phyloP scores from a whole-genome alignment of 2,329 filamentous ascomycete species.

The Penicillium digitatum region DNA sequence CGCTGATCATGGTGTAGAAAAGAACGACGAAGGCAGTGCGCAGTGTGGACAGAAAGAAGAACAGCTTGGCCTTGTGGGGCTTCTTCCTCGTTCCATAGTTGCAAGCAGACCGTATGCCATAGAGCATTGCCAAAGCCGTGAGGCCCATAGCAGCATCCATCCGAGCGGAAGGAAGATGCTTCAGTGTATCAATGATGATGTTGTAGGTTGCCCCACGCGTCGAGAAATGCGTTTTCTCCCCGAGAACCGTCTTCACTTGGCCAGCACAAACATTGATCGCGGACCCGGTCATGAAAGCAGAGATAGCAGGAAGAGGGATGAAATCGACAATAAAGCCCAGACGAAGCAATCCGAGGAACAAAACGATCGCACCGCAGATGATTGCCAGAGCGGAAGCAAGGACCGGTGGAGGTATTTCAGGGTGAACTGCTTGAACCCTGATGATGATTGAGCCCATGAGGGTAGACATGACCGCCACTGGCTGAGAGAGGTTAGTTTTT shows the following conservation, averaged over 20 bases:
- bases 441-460: conserved; percentile 75
- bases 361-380: conserved; percentile 68
- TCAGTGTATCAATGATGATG: conserved; percentile 75
- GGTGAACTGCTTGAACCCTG: conserved; percentile 54
- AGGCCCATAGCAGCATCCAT: conserved; percentile 79
- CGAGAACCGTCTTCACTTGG: conserved; percentile 3
- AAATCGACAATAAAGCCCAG: conserved; percentile 50
- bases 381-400: conserved; percentile 76
- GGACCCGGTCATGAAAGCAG: conserved; percentile 8
- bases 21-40: conserved; percentile 84
- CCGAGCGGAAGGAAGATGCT: conserved; percentile 60
- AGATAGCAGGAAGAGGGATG: conserved; percentile 6
- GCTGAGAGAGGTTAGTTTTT: conserved; percentile 46
- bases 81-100: conserved; percentile 61
- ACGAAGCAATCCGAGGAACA: conserved; percentile 70
- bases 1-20: conserved; percentile 83
- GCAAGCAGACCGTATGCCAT: conserved; percentile 64
- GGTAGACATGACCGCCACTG: conserved; percentile 88
- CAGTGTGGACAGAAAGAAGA: conserved; percentile 86
- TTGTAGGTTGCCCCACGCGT: conserved; percentile 71
- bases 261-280: conserved; percentile 10
- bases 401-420: conserved; percentile 54
- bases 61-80: conserved; percentile 63
- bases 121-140: conserved; percentile 69
- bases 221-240: conserved; percentile 60